phyloP scores from a whole-genome alignment of 1,284 basidiomycete genomes.

The Boletus albobrunnescens region DNA sequence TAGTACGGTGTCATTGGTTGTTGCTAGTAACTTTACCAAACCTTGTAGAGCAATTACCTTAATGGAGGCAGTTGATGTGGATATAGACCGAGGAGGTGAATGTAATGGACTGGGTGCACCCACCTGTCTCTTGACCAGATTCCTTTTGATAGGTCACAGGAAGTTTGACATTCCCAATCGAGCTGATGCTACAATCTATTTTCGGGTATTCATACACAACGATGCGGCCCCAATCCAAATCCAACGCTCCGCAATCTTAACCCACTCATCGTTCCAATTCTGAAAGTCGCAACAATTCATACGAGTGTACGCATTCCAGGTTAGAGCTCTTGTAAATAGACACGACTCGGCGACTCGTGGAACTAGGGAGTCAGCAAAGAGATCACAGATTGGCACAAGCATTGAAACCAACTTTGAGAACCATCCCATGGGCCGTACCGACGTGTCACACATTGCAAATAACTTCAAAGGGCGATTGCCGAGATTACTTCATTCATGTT shows the following conservation, averaged over 20 bases:
- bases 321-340: not conserved
- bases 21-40: slow-evolving; percentile 9
- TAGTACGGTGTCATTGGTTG: slow-evolving; percentile 7
- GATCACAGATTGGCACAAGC: not conserved
- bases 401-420: slow-evolving; percentile 8
- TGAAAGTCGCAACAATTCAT: not conserved
- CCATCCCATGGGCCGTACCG: slow-evolving; percentile 4
- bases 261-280: not conserved
- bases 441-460: slow-evolving; percentile 12
- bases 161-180: slow-evolving; percentile 7
- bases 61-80: slow-evolving; percentile 12
- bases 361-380: not conserved
- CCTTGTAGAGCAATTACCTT: slow-evolving; percentile 16
- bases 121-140: slow-evolving; percentile 7
- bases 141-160: slow-evolving; percentile 10
- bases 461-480: slow-evolving; percentile 28
- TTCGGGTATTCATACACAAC: slow-evolving; percentile 5
- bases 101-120: slow-evolving; percentile 8
- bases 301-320: not conserved
- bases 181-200: slow-evolving; percentile 3
- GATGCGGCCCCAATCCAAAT: slow-evolving; percentile 1
- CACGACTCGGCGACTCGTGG: not conserved
- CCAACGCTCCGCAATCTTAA: not conserved
- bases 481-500: slow-evolving; percentile 28
- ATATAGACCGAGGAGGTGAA: slow-evolving; percentile 28